Evolutionary conservation across 1,139 yeast genomes (phyloP).

Genomic region (Candida tetrigidarum): DNA sequence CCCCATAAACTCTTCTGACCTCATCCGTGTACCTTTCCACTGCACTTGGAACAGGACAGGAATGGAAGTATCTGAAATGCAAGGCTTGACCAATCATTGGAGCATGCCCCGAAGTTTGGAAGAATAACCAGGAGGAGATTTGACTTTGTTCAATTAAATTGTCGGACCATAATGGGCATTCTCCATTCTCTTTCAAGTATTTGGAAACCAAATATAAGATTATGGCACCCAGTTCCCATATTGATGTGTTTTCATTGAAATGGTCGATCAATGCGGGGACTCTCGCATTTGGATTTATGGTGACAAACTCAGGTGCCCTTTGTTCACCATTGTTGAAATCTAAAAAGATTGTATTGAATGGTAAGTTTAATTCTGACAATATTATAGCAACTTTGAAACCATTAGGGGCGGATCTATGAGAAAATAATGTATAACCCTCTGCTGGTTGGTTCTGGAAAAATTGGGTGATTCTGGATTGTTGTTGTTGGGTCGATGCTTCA

Average conservation of each 20-base stretch:
- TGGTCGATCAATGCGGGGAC: slow-evolving; percentile 96
- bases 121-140: slow-evolving; percentile 87
- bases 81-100: slow-evolving; percentile 98
- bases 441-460: slow-evolving; percentile 80
- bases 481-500: slow-evolving; percentile 36
- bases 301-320: slow-evolving; percentile 89
- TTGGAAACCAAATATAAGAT: slow-evolving; percentile 75
- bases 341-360: slow-evolving; percentile 80
- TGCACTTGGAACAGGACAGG: slow-evolving; percentile 85
- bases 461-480: slow-evolving; percentile 63
- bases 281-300: slow-evolving; percentile 92
- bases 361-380: slow-evolving; percentile 78
- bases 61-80: slow-evolving; percentile 90
- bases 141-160: slow-evolving; percentile 84
- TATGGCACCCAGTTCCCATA: slow-evolving; percentile 97
- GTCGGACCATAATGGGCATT: slow-evolving; percentile 80
- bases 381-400: slow-evolving; percentile 96
- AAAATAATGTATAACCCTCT: slow-evolving; percentile 85
- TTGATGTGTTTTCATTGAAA: slow-evolving; percentile 71
- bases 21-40: slow-evolving; percentile 92
- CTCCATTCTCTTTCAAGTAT: slow-evolving; percentile 70
- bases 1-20: slow-evolving; percentile 92
- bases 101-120: slow-evolving; percentile 96
- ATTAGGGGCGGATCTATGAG: slow-evolving; percentile 94
- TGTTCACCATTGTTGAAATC: slow-evolving; percentile 93